Base-by-base conservation (phyloP, 768 basidiomycete genomes). In the Lactifluus rugatus region DNA sequence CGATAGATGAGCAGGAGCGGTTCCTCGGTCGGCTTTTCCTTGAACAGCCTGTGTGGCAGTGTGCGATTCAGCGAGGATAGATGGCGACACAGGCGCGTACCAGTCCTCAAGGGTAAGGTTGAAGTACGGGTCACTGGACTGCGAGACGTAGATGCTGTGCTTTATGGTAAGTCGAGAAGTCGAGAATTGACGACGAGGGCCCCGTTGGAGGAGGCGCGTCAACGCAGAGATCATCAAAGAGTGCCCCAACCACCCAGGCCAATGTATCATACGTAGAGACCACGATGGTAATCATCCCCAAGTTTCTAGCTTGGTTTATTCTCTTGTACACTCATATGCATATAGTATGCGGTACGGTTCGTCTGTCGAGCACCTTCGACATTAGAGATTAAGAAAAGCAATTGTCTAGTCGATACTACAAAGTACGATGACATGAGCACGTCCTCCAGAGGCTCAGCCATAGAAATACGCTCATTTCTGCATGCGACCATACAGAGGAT, bases 31-130 rank as follows among this genome's bases (percentile, higher is more conserved):
- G 81, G 73, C 47, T 87, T 82, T 65, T 89, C 81, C 65, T 90
- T 82, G 68, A 96, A 92, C n/a, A 89, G 72, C 83, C 87, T 88
- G 59, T 4, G 66, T 44, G 70, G 68, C 9, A 68, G 10, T 68
- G 67, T 69, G 72, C 74, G 55, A 45, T 39, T 36, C 16, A n/a
- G 42, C 8, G 3, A 74, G 64, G 72, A 72, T 75, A 34, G 42
- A 52, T 28, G 56, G 39, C n/a, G 70, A 21, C 17, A 23, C 2
- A 13, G 48, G 32, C 14, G 17, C 80, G 58, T 23, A 92, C 93
- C 92, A 93, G 69, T 95, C 93, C 70, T 96, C 93, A 51, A 89
- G 80, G 0, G 89, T 81, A 44, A 96, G 80, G 70, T 96, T 96
- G 72, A 94, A 92, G 70, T 84, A 89, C 2, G 93, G 91, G 65